A percentile compares a stretch with the other conserved stretches of the same genome.
phyloP scores from a whole-genome alignment of 768 basidiomycete genomes.

The Lentinula sp. region DNA sequence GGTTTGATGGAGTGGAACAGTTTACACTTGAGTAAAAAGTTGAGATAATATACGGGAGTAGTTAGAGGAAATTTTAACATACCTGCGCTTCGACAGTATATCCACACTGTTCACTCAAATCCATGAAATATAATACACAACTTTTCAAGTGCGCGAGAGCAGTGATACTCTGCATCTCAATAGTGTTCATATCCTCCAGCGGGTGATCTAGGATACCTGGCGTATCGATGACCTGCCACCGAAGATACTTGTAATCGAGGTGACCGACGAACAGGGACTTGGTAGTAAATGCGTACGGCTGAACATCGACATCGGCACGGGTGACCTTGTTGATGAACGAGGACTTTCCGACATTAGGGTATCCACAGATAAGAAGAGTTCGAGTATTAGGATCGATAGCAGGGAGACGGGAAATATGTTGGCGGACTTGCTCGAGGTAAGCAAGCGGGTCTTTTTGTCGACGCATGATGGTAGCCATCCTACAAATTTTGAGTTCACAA shows the following conservation, averaged over 20 bases:
- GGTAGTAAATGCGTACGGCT: constrained; percentile 99
- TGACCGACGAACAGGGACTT: constrained; percentile 98
- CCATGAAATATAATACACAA: constrained; percentile 98
- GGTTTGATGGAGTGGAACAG: constrained; percentile 99
- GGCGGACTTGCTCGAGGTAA: constrained; percentile 97
- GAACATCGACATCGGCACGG: constrained; percentile 97
- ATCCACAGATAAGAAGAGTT: constrained; percentile 95
- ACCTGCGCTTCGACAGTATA: constrained; percentile 97
- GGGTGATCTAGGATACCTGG: constrained; percentile 98
- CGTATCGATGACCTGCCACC: constrained; percentile 99
- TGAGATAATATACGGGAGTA: neutral
- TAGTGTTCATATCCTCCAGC: constrained; percentile 99
- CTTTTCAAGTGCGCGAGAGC: constrained; percentile 94
- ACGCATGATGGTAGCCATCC: constrained; percentile 98
- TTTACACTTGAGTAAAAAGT: constrained; percentile 64
- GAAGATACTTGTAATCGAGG: constrained; percentile 97
- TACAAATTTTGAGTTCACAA: constrained; percentile 20
- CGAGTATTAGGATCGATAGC: constrained; percentile 98
- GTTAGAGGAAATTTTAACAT: neutral
- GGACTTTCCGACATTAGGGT: constrained; percentile 99
- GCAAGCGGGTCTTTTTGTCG: constrained; percentile 98
- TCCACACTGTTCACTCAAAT: constrained; percentile 96
- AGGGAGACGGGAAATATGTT: constrained; percentile 97
- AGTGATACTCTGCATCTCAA: constrained; percentile 99
- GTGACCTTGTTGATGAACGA: constrained; percentile 99